phyloP scores from a whole-genome alignment of 495 filamentous ascomycete species.

The Usnea hakonensis region DNA sequence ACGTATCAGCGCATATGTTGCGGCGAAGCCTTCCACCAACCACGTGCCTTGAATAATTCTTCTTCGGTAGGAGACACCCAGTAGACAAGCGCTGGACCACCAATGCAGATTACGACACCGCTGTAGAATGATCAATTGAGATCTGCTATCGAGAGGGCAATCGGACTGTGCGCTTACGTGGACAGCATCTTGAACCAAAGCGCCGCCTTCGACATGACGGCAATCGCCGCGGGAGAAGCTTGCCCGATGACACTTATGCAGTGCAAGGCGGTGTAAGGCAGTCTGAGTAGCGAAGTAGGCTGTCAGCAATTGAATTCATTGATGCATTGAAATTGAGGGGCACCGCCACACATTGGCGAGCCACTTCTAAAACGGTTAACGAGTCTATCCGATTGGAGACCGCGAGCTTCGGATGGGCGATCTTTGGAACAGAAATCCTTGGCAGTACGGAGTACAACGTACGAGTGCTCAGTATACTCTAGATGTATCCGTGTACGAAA shows the following conservation, averaged over 20 bases:
- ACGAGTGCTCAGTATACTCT: not conserved
- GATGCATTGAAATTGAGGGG: not conserved
- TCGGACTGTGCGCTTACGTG: constrained; percentile 35
- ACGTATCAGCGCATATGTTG: not conserved
- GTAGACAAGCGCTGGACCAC: constrained; percentile 76
- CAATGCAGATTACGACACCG: constrained; percentile 59
- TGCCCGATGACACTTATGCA: too few species aligned
- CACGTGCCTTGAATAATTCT: constrained; percentile 64
- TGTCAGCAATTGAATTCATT: not conserved
- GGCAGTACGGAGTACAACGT: too few species aligned
- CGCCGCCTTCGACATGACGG: constrained; percentile 42
- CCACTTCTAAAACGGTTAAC: not conserved
- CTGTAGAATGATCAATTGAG: constrained; percentile 37
- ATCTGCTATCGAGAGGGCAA: constrained; percentile 14
- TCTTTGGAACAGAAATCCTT: not conserved
- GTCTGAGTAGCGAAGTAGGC: not conserved
- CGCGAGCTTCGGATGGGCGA: not conserved
- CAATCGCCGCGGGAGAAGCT: not conserved
- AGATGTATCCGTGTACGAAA: not conserved
- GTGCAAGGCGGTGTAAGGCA: not conserved
- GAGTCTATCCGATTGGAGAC: not conserved
- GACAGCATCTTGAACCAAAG: constrained; percentile 50
- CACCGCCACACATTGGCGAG: not conserved
- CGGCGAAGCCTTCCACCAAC: not conserved
- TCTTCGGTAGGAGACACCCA: constrained; percentile 82